Conservation (phyloP, 495 filamentous ascomycete species). For the Penicillium parvum region DNA sequence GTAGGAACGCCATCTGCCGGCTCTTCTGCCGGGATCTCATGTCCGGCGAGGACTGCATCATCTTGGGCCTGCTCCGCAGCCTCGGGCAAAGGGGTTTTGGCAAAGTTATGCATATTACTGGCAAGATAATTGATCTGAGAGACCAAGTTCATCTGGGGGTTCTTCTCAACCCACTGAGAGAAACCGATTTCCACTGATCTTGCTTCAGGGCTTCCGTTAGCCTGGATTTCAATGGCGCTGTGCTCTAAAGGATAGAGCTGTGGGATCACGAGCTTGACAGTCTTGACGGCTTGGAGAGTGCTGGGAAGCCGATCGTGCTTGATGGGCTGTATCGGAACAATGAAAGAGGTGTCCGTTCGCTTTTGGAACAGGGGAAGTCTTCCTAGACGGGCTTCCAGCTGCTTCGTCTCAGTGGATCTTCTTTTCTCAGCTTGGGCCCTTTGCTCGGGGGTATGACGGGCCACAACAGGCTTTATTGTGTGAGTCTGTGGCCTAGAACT, state of each 20-base stretch:
- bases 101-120: slow-evolving; percentile 68
- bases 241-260: slow-evolving; percentile 67
- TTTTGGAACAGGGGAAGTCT: slow-evolving; percentile 64
- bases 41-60: neutral
- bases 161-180: slow-evolving; percentile 49
- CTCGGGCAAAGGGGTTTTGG: slow-evolving; percentile 44
- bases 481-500: no score
- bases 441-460: slow-evolving; percentile 51
- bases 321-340: slow-evolving; percentile 66
- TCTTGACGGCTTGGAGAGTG: slow-evolving; percentile 58
- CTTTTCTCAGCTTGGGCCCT: slow-evolving; percentile 58
- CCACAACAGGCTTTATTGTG: slow-evolving; percentile 33
- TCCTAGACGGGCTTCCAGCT: slow-evolving; percentile 76
- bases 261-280: slow-evolving; percentile 67
- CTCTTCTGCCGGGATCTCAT: slow-evolving; percentile 12
- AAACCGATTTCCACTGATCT: slow-evolving; percentile 63
- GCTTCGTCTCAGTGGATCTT: slow-evolving; percentile 61
- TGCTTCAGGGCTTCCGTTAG: slow-evolving; percentile 56
- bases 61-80: slow-evolving; percentile 12
- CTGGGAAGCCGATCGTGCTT: slow-evolving; percentile 58
- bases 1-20: slow-evolving; percentile 3
- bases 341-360: slow-evolving; percentile 63
- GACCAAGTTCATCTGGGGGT: slow-evolving; percentile 60
- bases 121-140: slow-evolving; percentile 73
- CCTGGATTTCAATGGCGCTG: slow-evolving; percentile 61